Base-by-base conservation (phyloP, 2,329 filamentous ascomycete species). In the Cucurbitaria berberidis region DNA sequence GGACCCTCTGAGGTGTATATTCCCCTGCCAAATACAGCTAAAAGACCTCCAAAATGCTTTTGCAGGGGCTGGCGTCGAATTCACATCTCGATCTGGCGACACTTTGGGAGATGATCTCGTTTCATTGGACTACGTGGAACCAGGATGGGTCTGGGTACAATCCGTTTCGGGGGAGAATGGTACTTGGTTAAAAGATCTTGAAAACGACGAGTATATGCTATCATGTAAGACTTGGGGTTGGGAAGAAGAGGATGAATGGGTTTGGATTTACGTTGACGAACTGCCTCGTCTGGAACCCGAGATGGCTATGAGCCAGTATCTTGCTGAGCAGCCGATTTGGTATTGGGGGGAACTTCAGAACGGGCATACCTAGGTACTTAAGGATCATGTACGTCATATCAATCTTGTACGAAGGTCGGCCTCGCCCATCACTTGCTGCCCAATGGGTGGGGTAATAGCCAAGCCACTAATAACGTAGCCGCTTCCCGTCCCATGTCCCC, bases 141-240 rank as follows among this genome's bases (percentile, higher is more conserved):
- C 43, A 32, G 49, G 27, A 22, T 52, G 40, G 49, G 15, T 53
- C 5, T 53, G 39, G 53, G 29, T 55, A 22, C 34, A 48, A 22
- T 26, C 18, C 27, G 16, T 41, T 27, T n/a, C 43, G 30, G 3
- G n/a, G 4, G 30, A 22, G 10, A 16, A 8, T 3, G 26, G 29
- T 29, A 29, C 5, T 16, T n/a, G 13, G 27, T 7, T 29, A 29
- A 32, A 32, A 8, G 26, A 16, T 7, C 10, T 30, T 11, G 19
- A 36, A 11, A 19, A 11, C n/a, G n/a, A n/a, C 4, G 5, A n/a
- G 3, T 36, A 18, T 7, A 6, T 36, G 34, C 5, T 9, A 18
- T 2, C 34, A 18, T 18, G 18, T 7, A 8, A 8, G 34, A 36
- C 15, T 13, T 13, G 15, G 13, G 30, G 15, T 34, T 7, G 13